phyloP scores from a whole-genome alignment of 257 asterid species.

The Fraxinus quadrangulata region DNA sequence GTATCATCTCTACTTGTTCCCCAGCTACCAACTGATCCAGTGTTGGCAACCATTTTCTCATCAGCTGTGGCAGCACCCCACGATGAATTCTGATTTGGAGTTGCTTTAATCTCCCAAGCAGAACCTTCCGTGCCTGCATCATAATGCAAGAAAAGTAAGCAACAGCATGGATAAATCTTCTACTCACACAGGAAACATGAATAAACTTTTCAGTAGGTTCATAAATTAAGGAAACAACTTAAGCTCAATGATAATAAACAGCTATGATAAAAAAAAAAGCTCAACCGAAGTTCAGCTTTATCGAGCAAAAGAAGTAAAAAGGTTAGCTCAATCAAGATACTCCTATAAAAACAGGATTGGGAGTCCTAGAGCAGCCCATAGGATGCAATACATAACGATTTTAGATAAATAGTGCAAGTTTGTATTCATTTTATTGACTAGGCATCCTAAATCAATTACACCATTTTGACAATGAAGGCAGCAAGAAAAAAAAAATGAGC shows the following conservation, averaged over 20 bases:
- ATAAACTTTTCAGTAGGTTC: constrained; percentile 6
- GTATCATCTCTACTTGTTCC: constrained; percentile 46
- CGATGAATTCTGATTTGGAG: constrained; percentile 51
- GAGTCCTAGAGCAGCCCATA: background rate
- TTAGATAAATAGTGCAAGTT: background rate
- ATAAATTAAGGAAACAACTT: constrained; percentile 11
- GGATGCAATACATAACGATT: background rate
- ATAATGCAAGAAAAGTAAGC: constrained; percentile 16
- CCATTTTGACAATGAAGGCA: background rate
- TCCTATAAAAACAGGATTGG: background rate
- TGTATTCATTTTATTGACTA: background rate
- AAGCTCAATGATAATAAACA: background rate
- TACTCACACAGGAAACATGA: constrained; percentile 2
- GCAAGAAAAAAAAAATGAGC: background rate
- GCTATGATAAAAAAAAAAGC: background rate
- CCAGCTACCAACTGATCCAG: constrained; percentile 55
- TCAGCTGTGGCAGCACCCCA: constrained; percentile 72
- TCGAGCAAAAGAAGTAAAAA: constrained; percentile 12
- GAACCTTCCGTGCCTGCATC: constrained; percentile 48
- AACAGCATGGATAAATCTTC: constrained; percentile 13
- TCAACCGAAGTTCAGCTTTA: background rate
- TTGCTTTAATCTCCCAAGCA: constrained; percentile 54
- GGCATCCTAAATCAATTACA: background rate
- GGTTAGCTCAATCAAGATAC: constrained; percentile 15
- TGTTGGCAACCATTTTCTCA: constrained; percentile 30